Percentiles rank a stretch among this genome's conserved stretches.
These are phyloP conservation scores for Fusarium paranaense DNA, from an alignment of 2,329 filamentous ascomycete species.

Conservation along the genomic window DNA sequence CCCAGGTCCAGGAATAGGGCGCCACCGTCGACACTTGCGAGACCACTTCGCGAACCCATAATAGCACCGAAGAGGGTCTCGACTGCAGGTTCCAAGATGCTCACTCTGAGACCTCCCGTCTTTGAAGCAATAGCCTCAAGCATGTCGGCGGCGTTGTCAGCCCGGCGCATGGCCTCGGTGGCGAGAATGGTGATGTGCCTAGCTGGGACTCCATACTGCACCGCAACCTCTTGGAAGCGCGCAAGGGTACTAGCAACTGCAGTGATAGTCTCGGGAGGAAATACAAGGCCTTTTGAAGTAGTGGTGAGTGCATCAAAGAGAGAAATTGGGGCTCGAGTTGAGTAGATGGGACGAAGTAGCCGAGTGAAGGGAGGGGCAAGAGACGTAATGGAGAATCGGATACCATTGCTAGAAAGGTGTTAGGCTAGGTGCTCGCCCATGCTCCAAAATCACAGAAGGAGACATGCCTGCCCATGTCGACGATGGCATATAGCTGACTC, in stretches of 20 bases:
- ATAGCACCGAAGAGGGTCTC: slow-evolving; percentile 84
- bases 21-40: slow-evolving; percentile 68
- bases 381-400: slow-evolving; percentile 90
- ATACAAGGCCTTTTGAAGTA: slow-evolving; percentile 53
- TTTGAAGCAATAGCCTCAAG: slow-evolving; percentile 70
- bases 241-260: slow-evolving; percentile 75
- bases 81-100: slow-evolving; percentile 80
- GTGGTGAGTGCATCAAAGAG: slow-evolving; percentile 84
- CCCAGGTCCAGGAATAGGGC: slow-evolving; percentile 90
- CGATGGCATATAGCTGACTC: slow-evolving; percentile 66
- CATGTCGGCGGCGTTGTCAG: slow-evolving; percentile 78
- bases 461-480: slow-evolving; percentile 69
- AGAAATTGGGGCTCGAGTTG: slow-evolving; percentile 83
- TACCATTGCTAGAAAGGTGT: slow-evolving; percentile 76
- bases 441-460: not conserved
- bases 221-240: slow-evolving; percentile 78
- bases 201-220: slow-evolving; percentile 74
- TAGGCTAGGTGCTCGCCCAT: not conserved
- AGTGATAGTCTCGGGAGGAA: slow-evolving; percentile 68
- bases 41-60: slow-evolving; percentile 82
- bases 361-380: slow-evolving; percentile 78
- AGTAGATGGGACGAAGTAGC: slow-evolving; percentile 81
- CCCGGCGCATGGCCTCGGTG: slow-evolving; percentile 88
- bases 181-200: slow-evolving; percentile 80
- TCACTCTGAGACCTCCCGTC: slow-evolving; percentile 74